Base-by-base conservation (phyloP, 2,329 filamentous ascomycete genomes). In the Talaromyces sp. region DNA sequence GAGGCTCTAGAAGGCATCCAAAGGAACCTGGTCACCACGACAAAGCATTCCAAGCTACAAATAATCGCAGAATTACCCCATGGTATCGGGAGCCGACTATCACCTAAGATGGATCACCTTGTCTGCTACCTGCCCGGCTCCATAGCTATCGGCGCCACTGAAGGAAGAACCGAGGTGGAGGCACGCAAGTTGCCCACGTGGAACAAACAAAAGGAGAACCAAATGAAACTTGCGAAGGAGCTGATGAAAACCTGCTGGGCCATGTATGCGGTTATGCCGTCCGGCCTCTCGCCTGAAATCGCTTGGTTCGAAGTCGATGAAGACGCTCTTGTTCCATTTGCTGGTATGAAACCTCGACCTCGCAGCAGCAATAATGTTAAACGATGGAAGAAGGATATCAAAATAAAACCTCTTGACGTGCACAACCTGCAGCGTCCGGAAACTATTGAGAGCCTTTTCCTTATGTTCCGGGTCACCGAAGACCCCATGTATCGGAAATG, bases 91-190 rank as follows among this genome's bases (percentile, higher is more conserved):
- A 78, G 79, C 2, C 65, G 77, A 0, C 73, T 96, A 30, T 86
- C 84, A 14, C 87, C 91, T 20, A 97, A 97, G 75, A 96, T 97
- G 91, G 92, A 97, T 67, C 93, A 97, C 68, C 81, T 97, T 7
- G 92, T 96, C 42, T 97, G 92, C 75, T 97, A 97, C 79, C 87
- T 96, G 83, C 91, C 91, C 0, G 93, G 93, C 6, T 96, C 92
- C 3, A 95, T 97, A 62, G 92, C 91, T 0, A 80, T 97, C 2
- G 91, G 83, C 0, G 89, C 84, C 0, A 97, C 93, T 0, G 87
- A 85, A 40, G 93, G 93, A 2, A 72, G 88, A 32, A 82, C 87
- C 0, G 84, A 95, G 57, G 79, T 81, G 1, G 85, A 90, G 67
- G 91, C 91, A 13, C 86, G 83, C 58, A 87, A 87, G 69, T 74